These are phyloP conservation scores for Aspergillus hiratsukae DNA, from an alignment of 2,329 filamentous ascomycete species.

Conservation along the genomic window DNA sequence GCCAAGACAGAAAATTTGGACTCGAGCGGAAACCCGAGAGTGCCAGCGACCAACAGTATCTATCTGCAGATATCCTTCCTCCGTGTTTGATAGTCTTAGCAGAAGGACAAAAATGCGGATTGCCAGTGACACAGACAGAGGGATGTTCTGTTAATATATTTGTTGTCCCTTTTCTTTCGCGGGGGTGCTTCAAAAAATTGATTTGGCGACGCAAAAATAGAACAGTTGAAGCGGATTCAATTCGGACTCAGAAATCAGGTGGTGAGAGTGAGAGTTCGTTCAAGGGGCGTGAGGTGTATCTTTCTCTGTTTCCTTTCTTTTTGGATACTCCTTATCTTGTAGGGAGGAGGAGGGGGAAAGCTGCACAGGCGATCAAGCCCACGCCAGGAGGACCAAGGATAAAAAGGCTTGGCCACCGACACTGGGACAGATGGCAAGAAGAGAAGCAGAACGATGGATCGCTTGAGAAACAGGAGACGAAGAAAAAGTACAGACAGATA, in stretches of 20 bases:
- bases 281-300: background rate
- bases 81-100: background rate
- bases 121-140: background rate
- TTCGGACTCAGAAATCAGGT: background rate
- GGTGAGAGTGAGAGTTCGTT: background rate
- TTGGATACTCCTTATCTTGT: background rate
- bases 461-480: background rate
- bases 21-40: background rate
- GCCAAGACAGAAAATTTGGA: background rate
- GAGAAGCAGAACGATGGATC: slow-evolving; percentile 2
- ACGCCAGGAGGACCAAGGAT: background rate
- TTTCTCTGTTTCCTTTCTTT: background rate
- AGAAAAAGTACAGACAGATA: slow-evolving; percentile 5
- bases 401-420: slow-evolving; percentile 8
- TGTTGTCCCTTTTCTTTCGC: background rate
- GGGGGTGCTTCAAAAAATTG: background rate
- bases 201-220: background rate
- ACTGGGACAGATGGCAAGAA: background rate
- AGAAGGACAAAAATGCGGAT: background rate
- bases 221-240: background rate
- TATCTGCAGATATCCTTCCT: background rate
- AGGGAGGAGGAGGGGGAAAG: background rate
- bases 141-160: background rate
- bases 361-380: background rate
- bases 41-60: background rate